phyloP scores from a whole-genome alignment of 345 rosid species.

The Citrus trifoliata region DNA sequence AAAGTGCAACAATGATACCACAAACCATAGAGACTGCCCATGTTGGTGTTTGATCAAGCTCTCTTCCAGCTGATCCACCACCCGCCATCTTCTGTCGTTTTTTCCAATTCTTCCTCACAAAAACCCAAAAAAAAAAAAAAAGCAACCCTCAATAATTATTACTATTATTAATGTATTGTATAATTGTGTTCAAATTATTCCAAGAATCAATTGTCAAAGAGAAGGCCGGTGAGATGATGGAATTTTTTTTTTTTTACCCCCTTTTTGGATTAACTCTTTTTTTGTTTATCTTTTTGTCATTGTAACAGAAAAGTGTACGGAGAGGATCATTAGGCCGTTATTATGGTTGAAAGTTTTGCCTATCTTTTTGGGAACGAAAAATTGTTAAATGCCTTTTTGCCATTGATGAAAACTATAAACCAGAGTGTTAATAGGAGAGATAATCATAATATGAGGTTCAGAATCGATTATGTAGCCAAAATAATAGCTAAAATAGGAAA shows the following conservation, averaged over 20 bases:
- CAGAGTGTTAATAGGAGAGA: background rate
- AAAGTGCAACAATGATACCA: slow-evolving; percentile 59
- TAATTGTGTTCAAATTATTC: no score
- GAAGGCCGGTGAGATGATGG: background rate
- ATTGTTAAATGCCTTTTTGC: background rate
- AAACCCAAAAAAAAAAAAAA: background rate
- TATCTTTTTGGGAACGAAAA: background rate
- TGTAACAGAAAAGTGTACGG: slow-evolving; percentile 25
- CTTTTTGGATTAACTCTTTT: no score
- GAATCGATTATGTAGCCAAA: no score
- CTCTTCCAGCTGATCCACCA: slow-evolving; percentile 37
- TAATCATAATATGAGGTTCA: background rate
- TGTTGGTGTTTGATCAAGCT: slow-evolving; percentile 91
- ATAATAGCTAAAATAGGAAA: no score
- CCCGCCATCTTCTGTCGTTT: slow-evolving; percentile 38
- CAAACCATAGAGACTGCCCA: slow-evolving; percentile 91
- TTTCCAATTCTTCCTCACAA: background rate
- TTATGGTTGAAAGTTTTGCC: background rate
- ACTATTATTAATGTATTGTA: background rate
- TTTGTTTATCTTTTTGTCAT: background rate
- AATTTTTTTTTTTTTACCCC: background rate
- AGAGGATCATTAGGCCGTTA: slow-evolving; percentile 27
- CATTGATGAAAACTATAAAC: background rate
- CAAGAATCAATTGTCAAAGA: background rate
- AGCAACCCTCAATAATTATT: background rate